Base-by-base conservation (phyloP, 2,329 filamentous ascomycete species). In the Apiospora malaysiana region DNA sequence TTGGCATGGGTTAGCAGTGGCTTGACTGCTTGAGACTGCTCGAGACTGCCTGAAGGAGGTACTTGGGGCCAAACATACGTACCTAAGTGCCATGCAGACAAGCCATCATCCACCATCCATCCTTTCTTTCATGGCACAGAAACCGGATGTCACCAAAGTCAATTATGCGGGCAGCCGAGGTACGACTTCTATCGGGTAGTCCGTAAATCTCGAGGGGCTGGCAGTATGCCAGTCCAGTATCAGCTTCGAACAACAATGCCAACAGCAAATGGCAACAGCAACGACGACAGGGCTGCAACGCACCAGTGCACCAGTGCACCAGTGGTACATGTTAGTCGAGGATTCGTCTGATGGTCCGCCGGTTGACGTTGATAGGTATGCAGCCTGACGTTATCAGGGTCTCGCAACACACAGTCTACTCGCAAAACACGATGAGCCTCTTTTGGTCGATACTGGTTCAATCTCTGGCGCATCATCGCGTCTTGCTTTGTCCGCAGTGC, bases 71-170 rank as follows among this genome's bases (percentile, higher is more conserved):
- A n/a, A 59, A 59, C 7, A 14, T 59, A n/a, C n/a, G n/a, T n/a
- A n/a, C n/a, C n/a, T n/a, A n/a, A 21, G 25, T 32, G 14, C 25
- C 16, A 59, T 27, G 23, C 12, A 56, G 49, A 49, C 47, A 27
- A 56, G 49, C 49, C 49, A 25, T 56, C 49, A 25, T 18, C 49
- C 25, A 12, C 25, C 7, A 14, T 56, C 25, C n/a, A n/a, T n/a
- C n/a, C n/a, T n/a, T n/a, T n/a, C 8, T 32, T 14, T 16, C 27
- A 37, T 59, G 51, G 51, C 51, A 40, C 51, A 59, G 18, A 59
- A 59, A 59, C 51, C 51, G 51, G 51, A 37, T 59, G 51, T 12
- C 51, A 59, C 51, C 14, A 59, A 59, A 59, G 51, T 59, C n/a
- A 37, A 56, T 40, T 59, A 59, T 59, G 27, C 51, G 21, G 51